phyloP scores from a whole-genome alignment of 2,329 filamentous ascomycete species.

The Rhexocercosporidium sp. region DNA sequence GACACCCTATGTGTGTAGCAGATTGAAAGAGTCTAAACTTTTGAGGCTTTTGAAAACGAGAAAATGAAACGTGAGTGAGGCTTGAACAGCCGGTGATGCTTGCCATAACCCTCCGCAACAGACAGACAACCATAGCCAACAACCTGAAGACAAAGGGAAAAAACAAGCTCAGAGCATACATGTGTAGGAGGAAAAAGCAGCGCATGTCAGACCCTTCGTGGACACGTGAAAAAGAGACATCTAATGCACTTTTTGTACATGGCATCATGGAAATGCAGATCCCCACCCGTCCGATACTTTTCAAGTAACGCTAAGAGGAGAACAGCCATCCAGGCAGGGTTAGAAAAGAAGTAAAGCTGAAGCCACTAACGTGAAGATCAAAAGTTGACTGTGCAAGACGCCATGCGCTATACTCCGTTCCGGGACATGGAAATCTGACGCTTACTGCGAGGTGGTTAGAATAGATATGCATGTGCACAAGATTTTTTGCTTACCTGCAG shows the following conservation, averaged over 20 bases:
- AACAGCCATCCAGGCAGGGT: slow-evolving; percentile 45
- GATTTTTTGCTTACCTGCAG: slow-evolving; percentile 39
- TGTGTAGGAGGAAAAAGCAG: slow-evolving; percentile 30
- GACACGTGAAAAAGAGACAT: slow-evolving; percentile 44
- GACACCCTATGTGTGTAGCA: slow-evolving; percentile 26
- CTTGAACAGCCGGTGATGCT: slow-evolving; percentile 17
- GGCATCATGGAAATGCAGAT: slow-evolving; percentile 45
- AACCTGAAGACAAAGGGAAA: slow-evolving; percentile 25
- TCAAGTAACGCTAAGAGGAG: slow-evolving; percentile 46
- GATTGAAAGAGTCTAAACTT: slow-evolving; percentile 38
- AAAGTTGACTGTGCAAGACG: slow-evolving; percentile 39
- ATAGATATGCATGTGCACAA: neutral
- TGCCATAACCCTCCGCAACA: slow-evolving; percentile 22
- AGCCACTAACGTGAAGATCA: slow-evolving; percentile 39
- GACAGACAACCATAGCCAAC: slow-evolving; percentile 22
- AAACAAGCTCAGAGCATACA: slow-evolving; percentile 36
- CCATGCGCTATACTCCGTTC: slow-evolving; percentile 45
- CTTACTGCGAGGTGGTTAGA: slow-evolving; percentile 39
- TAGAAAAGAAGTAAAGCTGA: slow-evolving; percentile 43
- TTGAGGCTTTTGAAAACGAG: slow-evolving; percentile 33
- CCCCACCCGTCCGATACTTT: slow-evolving; percentile 46
- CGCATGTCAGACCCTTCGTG: slow-evolving; percentile 42
- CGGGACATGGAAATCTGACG: slow-evolving; percentile 42
- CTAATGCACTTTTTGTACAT: slow-evolving; percentile 47
- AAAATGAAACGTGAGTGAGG: slow-evolving; percentile 30